Conservation (phyloP, 2,329 filamentous ascomycete species). For the Fusarium coffeatum region DNA sequence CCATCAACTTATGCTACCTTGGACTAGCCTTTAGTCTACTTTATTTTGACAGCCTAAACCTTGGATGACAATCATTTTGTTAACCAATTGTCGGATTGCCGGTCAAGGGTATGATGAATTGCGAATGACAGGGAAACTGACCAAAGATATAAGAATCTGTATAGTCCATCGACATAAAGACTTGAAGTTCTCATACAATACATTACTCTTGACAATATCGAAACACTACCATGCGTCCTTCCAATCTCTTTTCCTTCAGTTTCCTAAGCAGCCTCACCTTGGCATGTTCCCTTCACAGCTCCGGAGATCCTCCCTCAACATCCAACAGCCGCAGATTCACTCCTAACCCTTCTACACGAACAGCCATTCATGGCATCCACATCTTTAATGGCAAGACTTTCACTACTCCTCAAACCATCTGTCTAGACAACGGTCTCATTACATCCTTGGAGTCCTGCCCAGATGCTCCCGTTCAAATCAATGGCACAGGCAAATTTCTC, state of each 20-base stretch:
- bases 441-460: background rate
- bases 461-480: background rate
- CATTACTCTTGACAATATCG: background rate
- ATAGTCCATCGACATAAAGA: background rate
- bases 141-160: background rate
- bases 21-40: too few relatives aligned
- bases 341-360: background rate
- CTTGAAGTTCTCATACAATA: background rate
- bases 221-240: background rate
- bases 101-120: background rate
- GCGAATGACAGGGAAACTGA: background rate
- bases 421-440: background rate
- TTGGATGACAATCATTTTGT: too few relatives aligned
- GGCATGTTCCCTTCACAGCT: background rate
- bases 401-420: background rate
- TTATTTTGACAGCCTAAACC: too few relatives aligned
- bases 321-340: background rate
- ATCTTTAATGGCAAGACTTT: background rate
- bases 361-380: background rate
- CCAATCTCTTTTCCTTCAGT: background rate
- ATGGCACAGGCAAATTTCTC: background rate
- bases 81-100: background rate
- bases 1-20: fast-evolving
- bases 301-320: fast-evolving
- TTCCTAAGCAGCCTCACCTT: background rate